Base-by-base conservation (phyloP, 768 basidiomycete genomes). In the Rossbeevera mucosa region DNA sequence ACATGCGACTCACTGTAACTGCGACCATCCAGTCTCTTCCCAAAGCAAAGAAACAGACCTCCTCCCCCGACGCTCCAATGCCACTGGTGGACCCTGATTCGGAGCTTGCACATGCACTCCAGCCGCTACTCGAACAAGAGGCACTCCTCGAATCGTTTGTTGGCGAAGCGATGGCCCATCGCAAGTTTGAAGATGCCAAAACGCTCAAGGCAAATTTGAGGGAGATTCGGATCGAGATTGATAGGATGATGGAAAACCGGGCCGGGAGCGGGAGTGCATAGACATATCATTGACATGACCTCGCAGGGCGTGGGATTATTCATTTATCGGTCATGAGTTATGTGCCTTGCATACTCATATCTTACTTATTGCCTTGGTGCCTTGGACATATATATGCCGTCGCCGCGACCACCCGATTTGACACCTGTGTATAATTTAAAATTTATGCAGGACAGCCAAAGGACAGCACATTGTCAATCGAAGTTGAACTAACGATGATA, bases 121-220 rank as follows among this genome's bases (percentile, higher is more conserved):
- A 97, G 59, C 94, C 94, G 2, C 72, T 97, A 12, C 78, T 97
- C 14, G 94, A 97, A 70, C 95, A 98, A 68, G 95, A 99, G 69
- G 86, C 88, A 2, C 77, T 97, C 44, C 77, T 99, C 18, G 90
- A 94, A 69, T 79, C 83, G 2, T 97, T 94, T 62, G 82, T 98
- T 7, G 85, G 88, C 59, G 93, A 97, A 66, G 95, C 95, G 6
- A 87, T 85, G 68, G 79, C 83, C 2, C 86, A 87, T 59, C 77
- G 95, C 40, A 98, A 98, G 71, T 97, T 98, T 57, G 95, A 98
- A 69, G 96, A 99, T 64, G 88, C 88, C 13, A 88, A 88, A 68
- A 88, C 87, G 4, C 73, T 99, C 55, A 85, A 89, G 64, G 66
- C 72, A 28, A 94, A 87, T 66, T 68, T 97, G 47, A 76, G 73